These are phyloP conservation scores for Coemansia biformis DNA, from an alignment of 192 early-diverging fungal species.

Conservation along the genomic window DNA sequence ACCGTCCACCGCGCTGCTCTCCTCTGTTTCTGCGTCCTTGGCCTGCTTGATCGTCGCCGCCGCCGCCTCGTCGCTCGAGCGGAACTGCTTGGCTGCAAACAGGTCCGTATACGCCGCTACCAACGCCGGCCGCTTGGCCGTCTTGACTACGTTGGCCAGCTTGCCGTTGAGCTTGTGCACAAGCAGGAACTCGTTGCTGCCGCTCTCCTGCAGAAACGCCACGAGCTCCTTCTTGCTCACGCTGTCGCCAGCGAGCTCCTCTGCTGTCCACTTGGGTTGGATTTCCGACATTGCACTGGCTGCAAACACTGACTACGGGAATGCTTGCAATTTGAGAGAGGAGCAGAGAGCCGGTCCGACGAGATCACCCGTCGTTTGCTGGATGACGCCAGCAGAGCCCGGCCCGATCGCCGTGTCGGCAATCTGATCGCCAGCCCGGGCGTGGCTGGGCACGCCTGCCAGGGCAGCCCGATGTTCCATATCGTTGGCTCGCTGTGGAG, in stretches of 20 bases:
- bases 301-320: background rate
- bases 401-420: no score
- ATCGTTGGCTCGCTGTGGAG: background rate
- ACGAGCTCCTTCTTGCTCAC: conserved; percentile 72
- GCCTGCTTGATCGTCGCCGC: conserved; percentile 34
- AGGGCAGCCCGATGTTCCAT: no score
- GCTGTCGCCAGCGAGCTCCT: conserved; percentile 56
- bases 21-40: conserved; percentile 10
- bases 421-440: no score
- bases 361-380: no score
- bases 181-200: conserved; percentile 58
- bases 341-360: no score
- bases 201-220: conserved; percentile 59
- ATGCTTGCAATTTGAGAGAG: no score
- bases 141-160: conserved; percentile 60
- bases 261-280: conserved; percentile 55
- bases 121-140: conserved; percentile 62
- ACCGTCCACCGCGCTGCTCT: conserved; percentile 10
- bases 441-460: no score
- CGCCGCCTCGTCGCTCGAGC: conserved; percentile 31
- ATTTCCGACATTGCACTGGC: conserved; percentile 34
- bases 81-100: conserved; percentile 58
- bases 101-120: conserved; percentile 58
- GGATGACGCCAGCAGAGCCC: no score
- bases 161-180: conserved; percentile 69